Percentiles rank a stretch among this genome's conserved stretches.
phyloP scores from a whole-genome alignment of 768 basidiomycete species.

The Fomitopsis pulvina region DNA sequence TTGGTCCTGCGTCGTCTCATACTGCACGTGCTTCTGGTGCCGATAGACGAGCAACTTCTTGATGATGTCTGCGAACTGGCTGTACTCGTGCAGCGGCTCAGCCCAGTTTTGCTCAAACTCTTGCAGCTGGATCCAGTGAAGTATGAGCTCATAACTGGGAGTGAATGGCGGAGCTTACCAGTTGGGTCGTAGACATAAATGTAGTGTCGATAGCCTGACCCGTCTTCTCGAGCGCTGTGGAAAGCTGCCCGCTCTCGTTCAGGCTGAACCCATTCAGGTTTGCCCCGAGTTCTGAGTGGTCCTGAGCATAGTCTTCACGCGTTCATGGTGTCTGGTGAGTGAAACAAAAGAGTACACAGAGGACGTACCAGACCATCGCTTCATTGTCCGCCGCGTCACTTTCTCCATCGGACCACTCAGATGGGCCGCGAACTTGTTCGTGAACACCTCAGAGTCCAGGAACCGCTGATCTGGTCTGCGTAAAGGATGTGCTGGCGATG shows the following conservation, averaged over 20 bases:
- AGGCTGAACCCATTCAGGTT: slow-evolving; percentile 90
- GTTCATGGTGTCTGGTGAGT: slow-evolving; percentile 4
- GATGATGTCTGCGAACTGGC: slow-evolving; percentile 92
- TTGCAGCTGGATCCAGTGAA: slow-evolving; percentile 60
- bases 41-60: slow-evolving; percentile 91
- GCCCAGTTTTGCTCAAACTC: slow-evolving; percentile 93
- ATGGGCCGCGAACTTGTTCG: slow-evolving; percentile 91
- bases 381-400: slow-evolving; percentile 85
- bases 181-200: slow-evolving; percentile 84
- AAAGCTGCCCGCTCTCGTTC: slow-evolving; percentile 68
- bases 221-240: slow-evolving; percentile 90
- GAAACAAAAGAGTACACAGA: background rate
- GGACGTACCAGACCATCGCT: slow-evolving; percentile 85
- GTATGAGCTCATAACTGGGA: background rate
- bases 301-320: slow-evolving; percentile 65
- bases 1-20: slow-evolving; percentile 92
- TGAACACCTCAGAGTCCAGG: slow-evolving; percentile 93
- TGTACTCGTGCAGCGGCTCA: slow-evolving; percentile 93
- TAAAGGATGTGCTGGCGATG: slow-evolving; percentile 84
- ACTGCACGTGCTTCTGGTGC: slow-evolving; percentile 97
- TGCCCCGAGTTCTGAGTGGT: slow-evolving; percentile 88
- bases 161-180: slow-evolving; percentile 42
- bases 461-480: slow-evolving; percentile 92
- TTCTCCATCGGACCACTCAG: slow-evolving; percentile 92
- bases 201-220: slow-evolving; percentile 95